Conservation (phyloP, 169 alveolate genomes). For the Amoebophrya sp. region DNA sequence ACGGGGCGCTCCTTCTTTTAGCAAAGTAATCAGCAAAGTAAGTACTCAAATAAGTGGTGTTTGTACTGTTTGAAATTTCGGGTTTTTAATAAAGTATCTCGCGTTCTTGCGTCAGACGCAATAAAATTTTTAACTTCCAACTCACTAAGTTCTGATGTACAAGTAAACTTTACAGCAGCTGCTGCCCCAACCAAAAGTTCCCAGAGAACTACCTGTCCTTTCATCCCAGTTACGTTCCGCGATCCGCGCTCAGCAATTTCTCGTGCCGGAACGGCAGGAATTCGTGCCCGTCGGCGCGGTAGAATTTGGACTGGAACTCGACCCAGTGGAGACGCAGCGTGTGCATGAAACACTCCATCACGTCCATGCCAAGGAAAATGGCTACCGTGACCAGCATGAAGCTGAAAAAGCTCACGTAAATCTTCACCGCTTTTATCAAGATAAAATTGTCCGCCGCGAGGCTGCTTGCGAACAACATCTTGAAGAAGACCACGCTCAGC, state of each 20-base stretch:
- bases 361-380: constrained; percentile 86
- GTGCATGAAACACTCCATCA: constrained; percentile 97
- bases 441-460: constrained; percentile 45
- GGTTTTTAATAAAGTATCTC: too few relatives aligned
- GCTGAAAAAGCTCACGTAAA: neutral
- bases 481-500: constrained; percentile 87
- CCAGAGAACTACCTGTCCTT: too few relatives aligned
- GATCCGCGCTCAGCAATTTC: neutral
- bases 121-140: too few relatives aligned
- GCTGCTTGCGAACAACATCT: constrained; percentile 59
- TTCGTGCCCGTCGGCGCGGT: constrained; percentile 93
- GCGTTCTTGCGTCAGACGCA: too few relatives aligned
- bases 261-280: constrained; percentile 74
- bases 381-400: constrained; percentile 16
- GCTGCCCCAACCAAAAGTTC: too few relatives aligned
- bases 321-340: constrained; percentile 99
- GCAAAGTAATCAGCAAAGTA: too few relatives aligned
- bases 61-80: too few relatives aligned
- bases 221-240: too few relatives aligned
- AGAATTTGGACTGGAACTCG: constrained; percentile 98
- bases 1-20: too few relatives aligned
- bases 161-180: too few relatives aligned
- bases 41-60: too few relatives aligned
- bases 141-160: too few relatives aligned
- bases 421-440: constrained; percentile 30